Conservation (phyloP, 1,284 basidiomycete species). For the Farysia itapuensis region DNA sequence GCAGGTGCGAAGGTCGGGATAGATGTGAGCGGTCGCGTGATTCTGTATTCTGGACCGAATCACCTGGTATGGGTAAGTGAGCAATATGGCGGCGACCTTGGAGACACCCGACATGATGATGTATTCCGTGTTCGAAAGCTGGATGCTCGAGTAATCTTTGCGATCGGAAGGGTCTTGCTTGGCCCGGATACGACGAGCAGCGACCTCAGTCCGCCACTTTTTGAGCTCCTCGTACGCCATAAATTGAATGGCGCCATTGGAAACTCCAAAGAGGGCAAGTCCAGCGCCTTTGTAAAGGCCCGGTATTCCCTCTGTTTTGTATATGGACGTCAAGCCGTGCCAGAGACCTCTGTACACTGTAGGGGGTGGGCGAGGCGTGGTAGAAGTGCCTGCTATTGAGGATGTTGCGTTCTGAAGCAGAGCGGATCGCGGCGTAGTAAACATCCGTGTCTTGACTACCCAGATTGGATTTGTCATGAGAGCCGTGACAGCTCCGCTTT, state of each 20-base stretch:
- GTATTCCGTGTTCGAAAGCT: constrained; percentile 76
- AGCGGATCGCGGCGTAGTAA: constrained; percentile 69
- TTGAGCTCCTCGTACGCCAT: constrained; percentile 97
- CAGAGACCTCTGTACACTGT: constrained; percentile 41
- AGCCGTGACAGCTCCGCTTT: constrained; percentile 89
- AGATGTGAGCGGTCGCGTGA: constrained; percentile 62
- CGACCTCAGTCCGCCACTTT: constrained; percentile 67
- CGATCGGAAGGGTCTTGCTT: not conserved
- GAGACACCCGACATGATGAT: constrained; percentile 87
- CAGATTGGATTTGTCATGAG: constrained; percentile 96
- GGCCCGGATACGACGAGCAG: constrained; percentile 6
- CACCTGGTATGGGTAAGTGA: constrained; percentile 98
- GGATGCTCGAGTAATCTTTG: constrained; percentile 19
- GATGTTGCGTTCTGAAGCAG: constrained; percentile 6
- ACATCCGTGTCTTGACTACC: constrained; percentile 98
- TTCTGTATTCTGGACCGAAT: constrained; percentile 87
- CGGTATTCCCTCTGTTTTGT: constrained; percentile 67
- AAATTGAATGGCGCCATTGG: constrained; percentile 94
- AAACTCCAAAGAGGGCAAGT: constrained; percentile 87
- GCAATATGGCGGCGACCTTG: constrained; percentile 79
- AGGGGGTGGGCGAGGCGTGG: constrained; percentile 9
- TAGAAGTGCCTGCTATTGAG: not conserved
- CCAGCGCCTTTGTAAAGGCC: constrained; percentile 87
- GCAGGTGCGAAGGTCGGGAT: constrained; percentile 78
- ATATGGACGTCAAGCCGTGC: constrained; percentile 47